phyloP scores from a whole-genome alignment of 768 basidiomycete genomes.

The Tricholomella constricta region DNA sequence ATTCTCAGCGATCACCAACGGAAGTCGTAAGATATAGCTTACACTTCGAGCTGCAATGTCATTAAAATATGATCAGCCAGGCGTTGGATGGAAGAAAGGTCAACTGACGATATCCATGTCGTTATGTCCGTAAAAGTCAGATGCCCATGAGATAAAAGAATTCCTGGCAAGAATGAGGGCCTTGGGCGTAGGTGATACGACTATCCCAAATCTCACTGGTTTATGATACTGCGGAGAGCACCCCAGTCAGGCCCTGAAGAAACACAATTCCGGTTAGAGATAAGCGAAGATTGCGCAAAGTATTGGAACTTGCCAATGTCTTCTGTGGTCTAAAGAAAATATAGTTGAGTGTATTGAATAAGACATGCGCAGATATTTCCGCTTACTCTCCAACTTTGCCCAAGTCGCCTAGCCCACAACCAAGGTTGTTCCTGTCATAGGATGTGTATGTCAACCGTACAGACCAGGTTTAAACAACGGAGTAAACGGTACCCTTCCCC shows the following conservation, averaged over 20 bases:
- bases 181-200: background rate
- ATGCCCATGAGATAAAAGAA: slow-evolving; percentile 64
- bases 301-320: slow-evolving; percentile 39
- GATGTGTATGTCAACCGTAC: background rate
- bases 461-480: no score
- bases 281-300: background rate
- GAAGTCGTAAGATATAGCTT: slow-evolving; percentile 12
- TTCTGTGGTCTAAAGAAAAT: slow-evolving; percentile 46
- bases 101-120: slow-evolving; percentile 66
- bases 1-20: background rate
- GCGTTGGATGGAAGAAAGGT: background rate
- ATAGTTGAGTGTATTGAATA: slow-evolving; percentile 1
- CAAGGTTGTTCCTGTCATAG: slow-evolving; percentile 53
- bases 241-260: slow-evolving; percentile 44
- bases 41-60: slow-evolving; percentile 54
- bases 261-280: background rate
- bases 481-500: slow-evolving; percentile 57
- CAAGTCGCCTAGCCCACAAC: slow-evolving; percentile 44
- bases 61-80: background rate
- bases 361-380: background rate
- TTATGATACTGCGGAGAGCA: slow-evolving; percentile 58
- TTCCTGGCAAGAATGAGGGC: slow-evolving; percentile 42
- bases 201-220: slow-evolving; percentile 41
- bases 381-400: slow-evolving; percentile 71
- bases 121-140: slow-evolving; percentile 68